Base-by-base conservation (phyloP, 768 basidiomycete species). In the Trametes gibbosa region DNA sequence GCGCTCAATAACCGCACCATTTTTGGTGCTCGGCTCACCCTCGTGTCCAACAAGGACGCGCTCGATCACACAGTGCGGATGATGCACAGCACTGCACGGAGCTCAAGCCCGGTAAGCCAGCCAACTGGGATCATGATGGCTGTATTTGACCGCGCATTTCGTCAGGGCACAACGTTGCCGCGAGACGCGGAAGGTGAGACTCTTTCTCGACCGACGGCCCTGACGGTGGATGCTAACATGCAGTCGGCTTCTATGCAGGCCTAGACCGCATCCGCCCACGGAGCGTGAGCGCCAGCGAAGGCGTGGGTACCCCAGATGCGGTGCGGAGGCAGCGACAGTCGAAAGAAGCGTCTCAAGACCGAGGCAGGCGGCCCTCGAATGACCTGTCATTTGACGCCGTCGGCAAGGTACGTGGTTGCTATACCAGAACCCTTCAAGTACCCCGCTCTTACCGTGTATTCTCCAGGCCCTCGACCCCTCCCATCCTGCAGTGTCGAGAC, bases 21-120 rank as follows among this genome's bases (percentile, higher is more conserved):
- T 35, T 81, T 82, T 52, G 84, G 82, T 35, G 79, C 81, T 73
- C 79, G 75, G 50, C 71, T 89, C 25, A 72, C 69, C 14, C 73
- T 82, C 49, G 74, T 74, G 53, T 75, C 73, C 29, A 74, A 75
- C 61, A 74, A 71, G 43, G 54, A 58, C 23, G 56, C 56, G 32
- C 46, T 62, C 39, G 56, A 47, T 9, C 61, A 50, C 23, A 50
- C 56, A 27, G 49, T 40, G 10, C 49, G 43, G 3, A 19, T 47
- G 53, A 61, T 61, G 59, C 49, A 51, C 19, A 10, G 37, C 19
- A 43, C n/a, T 39, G 59, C 42, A 19, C 32, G 23, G 27, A 43
- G 40, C 34, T 35, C 46, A 23, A 50, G 50, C 48, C 34, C 59
- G 40, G 59, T 61, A 42, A 24, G 59, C 10, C 53, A 10, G 17